These are phyloP conservation scores for Heterococcus sp. DNA, from an alignment of 108 stramenopile species.

Conservation along the genomic window DNA sequence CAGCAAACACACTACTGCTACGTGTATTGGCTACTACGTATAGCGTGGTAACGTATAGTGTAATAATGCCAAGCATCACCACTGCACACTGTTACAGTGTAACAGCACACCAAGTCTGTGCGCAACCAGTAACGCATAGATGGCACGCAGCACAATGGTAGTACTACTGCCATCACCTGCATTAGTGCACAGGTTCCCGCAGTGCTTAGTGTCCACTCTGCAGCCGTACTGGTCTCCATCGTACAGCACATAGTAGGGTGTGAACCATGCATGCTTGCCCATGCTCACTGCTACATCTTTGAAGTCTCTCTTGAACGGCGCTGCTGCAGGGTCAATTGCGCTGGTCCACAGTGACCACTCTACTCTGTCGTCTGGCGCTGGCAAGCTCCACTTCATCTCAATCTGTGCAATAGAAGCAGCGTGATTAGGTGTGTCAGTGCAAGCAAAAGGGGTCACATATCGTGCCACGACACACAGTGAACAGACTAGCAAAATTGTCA, in stretches of 20 bases:
- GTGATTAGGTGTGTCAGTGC: not conserved
- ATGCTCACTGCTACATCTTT: conserved; percentile 65
- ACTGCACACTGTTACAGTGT: too few relatives aligned
- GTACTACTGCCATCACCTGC: too few relatives aligned
- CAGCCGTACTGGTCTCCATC: conserved; percentile 73
- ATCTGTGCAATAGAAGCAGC: conserved; percentile 57
- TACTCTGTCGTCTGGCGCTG: conserved; percentile 77
- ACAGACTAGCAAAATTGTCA: too few relatives aligned
- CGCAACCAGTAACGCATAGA: too few relatives aligned
- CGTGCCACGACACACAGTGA: too few relatives aligned
- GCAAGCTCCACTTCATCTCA: conserved; percentile 81
- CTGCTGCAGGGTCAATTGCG: conserved; percentile 65
- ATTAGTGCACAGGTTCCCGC: conserved; percentile 85
- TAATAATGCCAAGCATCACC: too few relatives aligned
- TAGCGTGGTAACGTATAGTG: too few relatives aligned
- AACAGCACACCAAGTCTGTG: too few relatives aligned
- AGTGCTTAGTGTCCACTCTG: conserved; percentile 59
- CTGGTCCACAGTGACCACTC: conserved; percentile 86
- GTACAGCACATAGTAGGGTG: conserved; percentile 75
- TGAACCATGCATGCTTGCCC: conserved; percentile 73
- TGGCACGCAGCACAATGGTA: too few relatives aligned
- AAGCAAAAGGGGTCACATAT: too few relatives aligned
- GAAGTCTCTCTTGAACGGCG: conserved; percentile 67
- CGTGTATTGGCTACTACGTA: too few relatives aligned
- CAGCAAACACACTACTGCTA: too few relatives aligned